Conservation (phyloP, 2,329 filamentous ascomycete species). For the Pseudocercospora cruenta region DNA sequence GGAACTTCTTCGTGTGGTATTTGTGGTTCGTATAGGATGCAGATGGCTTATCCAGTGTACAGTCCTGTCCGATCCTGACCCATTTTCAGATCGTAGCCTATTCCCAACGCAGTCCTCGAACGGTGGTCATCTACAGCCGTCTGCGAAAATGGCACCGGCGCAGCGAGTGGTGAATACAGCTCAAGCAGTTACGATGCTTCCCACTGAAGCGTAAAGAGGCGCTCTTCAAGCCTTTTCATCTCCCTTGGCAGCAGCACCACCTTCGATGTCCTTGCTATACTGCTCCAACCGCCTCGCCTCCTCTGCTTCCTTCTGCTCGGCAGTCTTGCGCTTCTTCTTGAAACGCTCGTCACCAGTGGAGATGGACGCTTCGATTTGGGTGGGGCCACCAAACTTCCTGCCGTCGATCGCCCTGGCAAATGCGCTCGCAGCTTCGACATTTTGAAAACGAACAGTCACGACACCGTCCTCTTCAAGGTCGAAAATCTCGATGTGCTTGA, state of each 20-base stretch:
- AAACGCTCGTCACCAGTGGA: slow-evolving; percentile 68
- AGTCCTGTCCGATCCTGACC: slow-evolving; percentile 2
- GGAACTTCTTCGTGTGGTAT: neutral
- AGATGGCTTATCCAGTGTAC: slow-evolving; percentile 4
- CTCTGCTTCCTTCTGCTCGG: slow-evolving; percentile 26
- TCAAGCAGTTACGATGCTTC: neutral
- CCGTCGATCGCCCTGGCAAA: slow-evolving; percentile 76
- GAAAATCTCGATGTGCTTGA: slow-evolving; percentile 89
- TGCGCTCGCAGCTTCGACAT: slow-evolving; percentile 68
- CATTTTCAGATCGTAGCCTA: neutral
- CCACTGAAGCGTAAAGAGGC: neutral
- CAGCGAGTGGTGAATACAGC: neutral
- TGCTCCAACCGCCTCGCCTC: slow-evolving; percentile 30
- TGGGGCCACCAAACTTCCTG: slow-evolving; percentile 69
- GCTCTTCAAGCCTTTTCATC: slow-evolving; percentile 1
- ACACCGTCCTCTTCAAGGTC: slow-evolving; percentile 85
- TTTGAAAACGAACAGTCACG: slow-evolving; percentile 79
- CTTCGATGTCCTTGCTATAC: slow-evolving; percentile 33
- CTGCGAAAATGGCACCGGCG: neutral
- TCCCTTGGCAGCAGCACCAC: slow-evolving; percentile 9
- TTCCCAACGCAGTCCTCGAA: neutral
- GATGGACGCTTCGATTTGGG: slow-evolving; percentile 60
- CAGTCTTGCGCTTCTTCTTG: slow-evolving; percentile 60
- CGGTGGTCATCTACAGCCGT: neutral
- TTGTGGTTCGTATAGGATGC: neutral